Base-by-base conservation (phyloP, 768 basidiomycete species). In the Boletellus emodensis region DNA sequence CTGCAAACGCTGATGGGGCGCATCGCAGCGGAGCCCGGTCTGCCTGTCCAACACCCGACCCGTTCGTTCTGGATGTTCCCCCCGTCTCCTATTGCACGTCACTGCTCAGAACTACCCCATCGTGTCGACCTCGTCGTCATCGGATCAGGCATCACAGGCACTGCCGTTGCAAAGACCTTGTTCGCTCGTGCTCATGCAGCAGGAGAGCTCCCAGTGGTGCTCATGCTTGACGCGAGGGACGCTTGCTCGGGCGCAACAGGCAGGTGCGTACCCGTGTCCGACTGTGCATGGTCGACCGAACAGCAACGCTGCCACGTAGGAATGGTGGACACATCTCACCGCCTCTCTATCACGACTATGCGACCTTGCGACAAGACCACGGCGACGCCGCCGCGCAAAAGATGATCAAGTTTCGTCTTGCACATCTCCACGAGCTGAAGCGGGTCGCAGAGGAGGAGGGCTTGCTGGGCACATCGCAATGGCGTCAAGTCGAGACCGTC, bases 161-260 rank as follows among this genome's bases (percentile, higher is more conserved):
- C 84, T 0, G 74, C 82, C 1, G 64, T 87, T 40, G 81, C 78
- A 5, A 76, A 80, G 53, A 75, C 76, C 9, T 52, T 85, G 20
- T 69, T 89, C 14, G 69, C 74, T 36, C 62, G 64, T 15, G 57
- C 62, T 7, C 46, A 50, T 26, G 65, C 46, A 43, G 52, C 59
- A 9, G 64, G 60, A 22, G 63, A 61, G 24, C 49, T 55, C 7
- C 51, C 79, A 13, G 67, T 71, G 34, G 64, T 94, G 2, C 79
- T 90, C 18, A 83, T 92, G 73, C 75, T 95, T 18, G 92, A 95
- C 57, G 92, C 91, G 4, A 70, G 92, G 47, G 86, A 87, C 11
- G 74, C 75, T 0, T 89, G 87, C 58, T 86, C 84, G 0, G 87
- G 87, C 1, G 87, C 87, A 7, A 87, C 86, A 0, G 87, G 80